Evolutionary conservation across 192 early-diverging fungal genomes (phyloP).

Genomic region (Jimgerdemannia lactiflua): DNA sequence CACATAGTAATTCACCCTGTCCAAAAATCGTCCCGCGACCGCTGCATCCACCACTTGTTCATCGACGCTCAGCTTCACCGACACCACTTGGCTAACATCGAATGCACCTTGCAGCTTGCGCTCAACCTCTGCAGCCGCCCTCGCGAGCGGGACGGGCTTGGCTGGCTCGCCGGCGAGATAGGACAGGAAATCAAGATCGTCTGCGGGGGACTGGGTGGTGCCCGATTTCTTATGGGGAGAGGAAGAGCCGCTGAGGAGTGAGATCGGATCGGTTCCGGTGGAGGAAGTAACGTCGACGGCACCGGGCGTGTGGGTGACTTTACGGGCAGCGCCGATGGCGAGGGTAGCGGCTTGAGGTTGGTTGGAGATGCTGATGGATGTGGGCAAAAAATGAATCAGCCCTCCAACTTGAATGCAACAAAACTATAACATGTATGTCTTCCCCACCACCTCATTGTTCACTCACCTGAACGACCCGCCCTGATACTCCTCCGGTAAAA

Average conservation of each 20-base stretch:
- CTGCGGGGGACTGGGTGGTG: slow-evolving; percentile 7
- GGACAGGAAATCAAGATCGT: slow-evolving; percentile 32
- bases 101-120: slow-evolving; percentile 25
- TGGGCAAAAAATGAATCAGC: not conserved
- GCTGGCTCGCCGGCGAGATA: slow-evolving; percentile 15
- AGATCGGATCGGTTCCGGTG: too few species aligned
- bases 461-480: slow-evolving; percentile 85
- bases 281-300: too few species aligned
- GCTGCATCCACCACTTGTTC: slow-evolving; percentile 35
- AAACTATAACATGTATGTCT: not conserved
- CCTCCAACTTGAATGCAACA: too few species aligned
- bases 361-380: not conserved
- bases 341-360: slow-evolving; percentile 76
- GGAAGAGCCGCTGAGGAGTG: not conserved
- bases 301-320: slow-evolving; percentile 11
- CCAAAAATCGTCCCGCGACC: slow-evolving; percentile 44
- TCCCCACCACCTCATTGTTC: not conserved
- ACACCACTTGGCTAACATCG: slow-evolving; percentile 31
- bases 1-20: slow-evolving; percentile 47
- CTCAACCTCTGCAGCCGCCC: slow-evolving; percentile 27
- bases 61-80: slow-evolving; percentile 45
- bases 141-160: slow-evolving; percentile 8
- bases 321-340: slow-evolving; percentile 62
- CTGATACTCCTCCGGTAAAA: slow-evolving; percentile 90
- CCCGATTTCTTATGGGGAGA: slow-evolving; percentile 18